These are phyloP conservation scores for Talaromyces sp. DNA, from an alignment of 2,329 filamentous ascomycete species.

Conservation along the genomic window DNA sequence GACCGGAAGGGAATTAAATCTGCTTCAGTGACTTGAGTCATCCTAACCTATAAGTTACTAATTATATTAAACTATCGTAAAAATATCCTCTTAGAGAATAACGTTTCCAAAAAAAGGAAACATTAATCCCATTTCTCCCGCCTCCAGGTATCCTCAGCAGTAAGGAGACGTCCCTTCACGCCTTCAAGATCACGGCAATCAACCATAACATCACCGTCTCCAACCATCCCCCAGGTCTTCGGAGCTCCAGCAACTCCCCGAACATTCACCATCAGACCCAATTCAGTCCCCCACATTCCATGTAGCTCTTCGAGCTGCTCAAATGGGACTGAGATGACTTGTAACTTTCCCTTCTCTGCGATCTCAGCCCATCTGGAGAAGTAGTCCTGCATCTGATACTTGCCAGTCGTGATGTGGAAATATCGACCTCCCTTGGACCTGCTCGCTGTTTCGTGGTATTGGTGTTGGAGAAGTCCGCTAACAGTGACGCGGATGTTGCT, in stretches of 20 bases:
- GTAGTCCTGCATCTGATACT: constrained; percentile 12
- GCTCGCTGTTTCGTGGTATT: background rate
- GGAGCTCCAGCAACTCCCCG: constrained; percentile 14
- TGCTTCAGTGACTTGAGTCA: no score
- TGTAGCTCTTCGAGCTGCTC: constrained; percentile 11
- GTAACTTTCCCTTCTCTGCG: constrained; percentile 2
- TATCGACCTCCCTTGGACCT: constrained; percentile 3
- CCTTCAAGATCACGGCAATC: constrained; percentile 11
- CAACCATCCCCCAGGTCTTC: constrained; percentile 10
- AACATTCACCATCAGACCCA: constrained; percentile 16
- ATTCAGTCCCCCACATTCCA: constrained; percentile 13
- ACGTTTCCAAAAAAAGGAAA: background rate
- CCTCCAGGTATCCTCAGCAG: constrained; percentile 8
- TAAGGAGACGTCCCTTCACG: constrained; percentile 1
- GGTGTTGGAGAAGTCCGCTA: background rate
- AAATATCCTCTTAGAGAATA: background rate
- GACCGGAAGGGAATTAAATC: background rate
- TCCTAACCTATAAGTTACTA: background rate
- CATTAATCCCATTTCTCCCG: constrained; percentile 3
- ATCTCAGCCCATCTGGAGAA: constrained; percentile 11
- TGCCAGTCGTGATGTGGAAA: constrained; percentile 11
- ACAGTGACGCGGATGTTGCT: constrained; percentile 8
- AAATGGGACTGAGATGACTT: constrained; percentile 12
- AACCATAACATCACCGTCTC: constrained; percentile 12
- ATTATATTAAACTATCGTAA: background rate